These are phyloP conservation scores for Podaxis sp. DNA, from an alignment of 768 basidiomycete species.

Conservation along the genomic window DNA sequence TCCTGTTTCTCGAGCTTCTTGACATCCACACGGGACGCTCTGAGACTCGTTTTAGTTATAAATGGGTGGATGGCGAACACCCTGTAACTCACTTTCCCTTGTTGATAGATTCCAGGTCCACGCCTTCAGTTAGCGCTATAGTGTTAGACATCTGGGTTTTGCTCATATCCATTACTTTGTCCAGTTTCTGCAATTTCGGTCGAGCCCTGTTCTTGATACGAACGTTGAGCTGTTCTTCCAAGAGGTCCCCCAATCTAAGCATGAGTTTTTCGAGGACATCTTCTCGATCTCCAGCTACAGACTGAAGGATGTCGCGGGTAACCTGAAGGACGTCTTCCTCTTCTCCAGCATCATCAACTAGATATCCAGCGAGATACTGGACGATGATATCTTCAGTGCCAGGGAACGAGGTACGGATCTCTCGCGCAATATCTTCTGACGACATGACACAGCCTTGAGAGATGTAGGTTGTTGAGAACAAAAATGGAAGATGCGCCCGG, in stretches of 20 bases:
- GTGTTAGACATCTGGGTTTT: conserved; percentile 79
- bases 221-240: conserved; percentile 62
- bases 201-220: conserved; percentile 60
- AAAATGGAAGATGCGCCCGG: not conserved
- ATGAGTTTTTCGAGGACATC: conserved; percentile 69
- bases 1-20: conserved; percentile 97
- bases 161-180: conserved; percentile 88
- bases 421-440: conserved; percentile 74
- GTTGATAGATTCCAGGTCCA: conserved; percentile 89
- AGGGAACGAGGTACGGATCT: conserved; percentile 68
- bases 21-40: conserved; percentile 89
- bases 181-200: conserved; percentile 72
- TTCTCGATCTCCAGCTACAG: conserved; percentile 63
- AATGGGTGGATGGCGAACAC: conserved; percentile 16
- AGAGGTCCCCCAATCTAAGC: conserved; percentile 55
- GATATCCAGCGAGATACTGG: conserved; percentile 84
- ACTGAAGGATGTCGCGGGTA: conserved; percentile 70
- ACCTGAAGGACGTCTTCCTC: conserved; percentile 86
- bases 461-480: conserved; percentile 10
- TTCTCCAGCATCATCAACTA: conserved; percentile 86
- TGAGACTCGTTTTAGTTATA: conserved; percentile 18
- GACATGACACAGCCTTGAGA: conserved; percentile 44
- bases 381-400: conserved; percentile 85
- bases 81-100: conserved; percentile 76
- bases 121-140: conserved; percentile 76